Evolutionary conservation across 106 monocot species (phyloP).

Genomic region (Allium fistulosum): DNA sequence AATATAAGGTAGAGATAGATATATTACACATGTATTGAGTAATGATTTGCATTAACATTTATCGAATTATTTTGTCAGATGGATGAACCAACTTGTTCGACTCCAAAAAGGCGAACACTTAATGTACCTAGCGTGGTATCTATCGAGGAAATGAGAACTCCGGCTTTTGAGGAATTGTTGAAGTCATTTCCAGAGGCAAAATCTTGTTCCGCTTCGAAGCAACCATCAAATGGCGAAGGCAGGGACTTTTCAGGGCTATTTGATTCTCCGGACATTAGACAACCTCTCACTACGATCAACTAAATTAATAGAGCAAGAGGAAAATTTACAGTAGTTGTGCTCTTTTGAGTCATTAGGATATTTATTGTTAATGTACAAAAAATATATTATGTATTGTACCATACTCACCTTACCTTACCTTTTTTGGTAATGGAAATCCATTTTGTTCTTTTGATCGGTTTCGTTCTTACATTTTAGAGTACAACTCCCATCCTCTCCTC

Average conservation of each 20-base stretch:
- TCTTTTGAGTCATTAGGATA: no score
- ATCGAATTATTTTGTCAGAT: slow-evolving; percentile 23
- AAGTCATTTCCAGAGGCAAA: slow-evolving; percentile 56
- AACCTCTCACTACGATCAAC: slow-evolving; percentile 24
- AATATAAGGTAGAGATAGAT: slow-evolving; percentile 47
- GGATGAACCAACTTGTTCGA: slow-evolving; percentile 73
- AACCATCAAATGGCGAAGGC: slow-evolving; percentile 31
- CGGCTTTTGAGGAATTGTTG: slow-evolving; percentile 66
- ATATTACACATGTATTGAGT: no score
- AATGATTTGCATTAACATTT: no score
- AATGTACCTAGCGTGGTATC: slow-evolving; percentile 36
- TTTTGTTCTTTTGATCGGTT: no score
- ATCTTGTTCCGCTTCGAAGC: slow-evolving; percentile 9
- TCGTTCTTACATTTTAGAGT: no score
- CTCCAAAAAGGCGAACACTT: slow-evolving; percentile 48
- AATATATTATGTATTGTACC: no score
- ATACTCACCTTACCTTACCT: no score
- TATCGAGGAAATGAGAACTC: slow-evolving; percentile 70
- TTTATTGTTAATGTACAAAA: no score
- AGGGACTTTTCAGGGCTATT: slow-evolving; percentile 30
- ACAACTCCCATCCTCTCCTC: no score
- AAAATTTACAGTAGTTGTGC: no score
- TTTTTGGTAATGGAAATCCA: no score
- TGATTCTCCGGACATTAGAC: slow-evolving; percentile 47
- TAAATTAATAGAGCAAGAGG: background rate